These are phyloP conservation scores for Serendipita vermifera DNA, from an alignment of 768 basidiomycete species.

Conservation along the genomic window DNA sequence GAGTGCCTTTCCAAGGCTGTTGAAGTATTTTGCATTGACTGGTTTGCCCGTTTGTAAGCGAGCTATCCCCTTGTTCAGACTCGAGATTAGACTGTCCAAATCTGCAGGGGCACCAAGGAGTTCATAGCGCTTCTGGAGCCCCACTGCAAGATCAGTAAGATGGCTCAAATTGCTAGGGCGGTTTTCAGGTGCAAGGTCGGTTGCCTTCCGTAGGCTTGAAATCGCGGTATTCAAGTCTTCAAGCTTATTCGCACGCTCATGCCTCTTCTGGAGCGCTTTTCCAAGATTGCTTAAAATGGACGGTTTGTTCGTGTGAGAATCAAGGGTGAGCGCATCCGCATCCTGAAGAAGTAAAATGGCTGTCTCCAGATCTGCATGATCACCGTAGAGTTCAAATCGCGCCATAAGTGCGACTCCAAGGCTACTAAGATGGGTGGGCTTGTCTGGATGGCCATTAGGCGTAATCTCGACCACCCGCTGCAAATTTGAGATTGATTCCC, in stretches of 20 bases:
- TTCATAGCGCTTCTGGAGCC: not conserved
- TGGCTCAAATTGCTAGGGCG: not conserved
- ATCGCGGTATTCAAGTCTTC: slow-evolving; percentile 14
- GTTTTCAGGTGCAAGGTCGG: slow-evolving; percentile 11
- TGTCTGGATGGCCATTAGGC: slow-evolving; percentile 14
- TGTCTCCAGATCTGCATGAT: slow-evolving; percentile 7
- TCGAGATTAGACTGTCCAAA: not conserved
- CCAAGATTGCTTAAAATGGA: slow-evolving; percentile 12
- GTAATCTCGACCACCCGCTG: slow-evolving; percentile 11
- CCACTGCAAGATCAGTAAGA: not conserved
- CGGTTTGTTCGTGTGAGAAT: slow-evolving; percentile 12
- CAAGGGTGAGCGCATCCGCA: slow-evolving; percentile 12
- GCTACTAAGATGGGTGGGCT: slow-evolving; percentile 10
- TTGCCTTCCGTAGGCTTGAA: not conserved
- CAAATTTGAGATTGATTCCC: slow-evolving; percentile 9
- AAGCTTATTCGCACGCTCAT: slow-evolving; percentile 12
- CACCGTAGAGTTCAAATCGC: slow-evolving; percentile 13
- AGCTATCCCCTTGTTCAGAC: not conserved
- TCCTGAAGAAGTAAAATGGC: not conserved
- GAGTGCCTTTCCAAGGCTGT: not conserved
- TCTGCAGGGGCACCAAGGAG: not conserved
- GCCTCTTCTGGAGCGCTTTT: slow-evolving; percentile 7
- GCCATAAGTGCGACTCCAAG: slow-evolving; percentile 1
- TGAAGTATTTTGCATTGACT: not conserved
- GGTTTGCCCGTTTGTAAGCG: not conserved